These are phyloP conservation scores for Phialophora verrucosa DNA, from an alignment of 2,329 filamentous ascomycete genomes.

Conservation along the genomic window DNA sequence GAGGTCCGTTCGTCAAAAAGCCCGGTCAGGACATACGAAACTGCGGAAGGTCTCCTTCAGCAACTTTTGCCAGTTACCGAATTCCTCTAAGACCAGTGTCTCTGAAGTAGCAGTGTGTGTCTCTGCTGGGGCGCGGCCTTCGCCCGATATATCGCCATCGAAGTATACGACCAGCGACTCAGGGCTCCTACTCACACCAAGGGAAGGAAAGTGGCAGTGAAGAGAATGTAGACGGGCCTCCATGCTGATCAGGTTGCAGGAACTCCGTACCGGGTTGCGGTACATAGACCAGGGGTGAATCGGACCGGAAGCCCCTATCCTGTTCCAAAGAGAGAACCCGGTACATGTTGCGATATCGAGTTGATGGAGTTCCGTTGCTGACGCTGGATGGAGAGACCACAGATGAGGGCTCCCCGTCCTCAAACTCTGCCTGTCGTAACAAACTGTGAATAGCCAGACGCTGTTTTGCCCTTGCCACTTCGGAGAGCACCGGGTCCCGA, in stretches of 20 bases:
- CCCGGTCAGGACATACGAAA: too few species aligned
- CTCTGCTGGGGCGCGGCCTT: too few species aligned
- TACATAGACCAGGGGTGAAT: not conserved
- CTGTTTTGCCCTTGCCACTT: conserved; percentile 1
- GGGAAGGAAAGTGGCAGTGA: not conserved
- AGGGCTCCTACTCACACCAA: not conserved
- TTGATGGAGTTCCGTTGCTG: not conserved
- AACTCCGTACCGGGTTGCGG: not conserved
- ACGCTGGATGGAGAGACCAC: not conserved
- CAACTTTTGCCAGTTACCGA: too few species aligned
- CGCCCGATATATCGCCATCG: too few species aligned
- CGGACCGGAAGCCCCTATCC: not conserved
- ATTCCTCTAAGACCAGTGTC: too few species aligned
- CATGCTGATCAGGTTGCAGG: not conserved
- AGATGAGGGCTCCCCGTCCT: conserved; percentile 1
- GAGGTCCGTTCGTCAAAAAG: too few species aligned
- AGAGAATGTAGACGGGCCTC: not conserved
- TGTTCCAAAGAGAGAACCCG: not conserved
- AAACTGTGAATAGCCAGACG: conserved; percentile 11
- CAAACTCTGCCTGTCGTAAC: conserved; percentile 7
- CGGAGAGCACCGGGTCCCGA: conserved; percentile 4
- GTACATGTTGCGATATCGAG: not conserved
- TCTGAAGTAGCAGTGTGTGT: too few species aligned
- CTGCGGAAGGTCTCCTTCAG: too few species aligned
- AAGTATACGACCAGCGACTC: too few species aligned